Base-by-base conservation (phyloP, 2,329 filamentous ascomycete genomes). In the Fusarium proliferatum region DNA sequence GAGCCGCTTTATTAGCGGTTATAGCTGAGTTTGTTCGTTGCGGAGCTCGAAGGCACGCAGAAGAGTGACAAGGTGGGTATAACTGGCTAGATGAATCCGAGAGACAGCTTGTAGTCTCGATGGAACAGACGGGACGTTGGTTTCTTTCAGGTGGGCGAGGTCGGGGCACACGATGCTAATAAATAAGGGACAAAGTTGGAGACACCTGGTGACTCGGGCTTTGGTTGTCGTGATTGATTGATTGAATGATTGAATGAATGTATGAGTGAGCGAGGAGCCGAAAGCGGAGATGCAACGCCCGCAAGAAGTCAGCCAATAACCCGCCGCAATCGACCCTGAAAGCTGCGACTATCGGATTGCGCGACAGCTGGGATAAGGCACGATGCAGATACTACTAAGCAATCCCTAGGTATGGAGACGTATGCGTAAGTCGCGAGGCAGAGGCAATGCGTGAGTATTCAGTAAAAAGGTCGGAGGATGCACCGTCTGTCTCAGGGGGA, bases 201-300 rank as follows among this genome's bases (percentile, higher is more conserved):
- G 64, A 74, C 66, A 73, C 68, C 68, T 72, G 61, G 68, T 78
- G 76, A 78, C 76, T 77, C 71, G 73, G 69, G 69, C 67, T 56
- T 57, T 69, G 64, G 65, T 77, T 64, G 64, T 76, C 74, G 68
- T 71, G 73, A 77, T 69, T 71, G 69, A 77, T 73, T 66, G 69
- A 77, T 73, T 66, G 48, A 68, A 30, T 30, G 30, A 33, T 33
- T 33, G 30, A 33, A 33, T 33, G 33, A 33, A 49, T 42, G 51
- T 61, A 43, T 68, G 71, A 74, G 62, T 67, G 76, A 76, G 75
- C 67, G 71, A 78, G 72, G 52, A 77, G 71, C 76, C 76, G 76
- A 78, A 78, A 78, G 64, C 76, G 76, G 76, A 78, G 76, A 61
- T 74, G 64, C 58, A 67, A 69, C 71, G 75, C 64, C 65, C 67